Evolutionary conservation across 169 alveolate species (phyloP).

Genomic region (Plasmodium chabaudi): DNA sequence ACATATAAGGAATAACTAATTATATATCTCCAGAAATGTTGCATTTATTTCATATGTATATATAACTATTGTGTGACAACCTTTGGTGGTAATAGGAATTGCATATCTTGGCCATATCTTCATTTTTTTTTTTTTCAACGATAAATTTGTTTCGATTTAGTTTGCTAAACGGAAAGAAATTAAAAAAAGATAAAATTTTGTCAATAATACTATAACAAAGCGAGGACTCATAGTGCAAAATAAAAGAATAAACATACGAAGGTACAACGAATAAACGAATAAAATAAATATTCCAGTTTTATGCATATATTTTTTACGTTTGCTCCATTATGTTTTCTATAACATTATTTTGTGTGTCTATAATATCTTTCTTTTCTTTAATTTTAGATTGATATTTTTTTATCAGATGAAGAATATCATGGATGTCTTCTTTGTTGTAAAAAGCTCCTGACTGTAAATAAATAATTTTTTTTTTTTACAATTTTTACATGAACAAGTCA

Average conservation of each 20-base stretch:
- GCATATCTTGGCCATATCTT: slow-evolving; percentile 37
- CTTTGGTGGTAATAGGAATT: slow-evolving; percentile 37
- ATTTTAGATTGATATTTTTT: slow-evolving; percentile 31
- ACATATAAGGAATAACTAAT: no score
- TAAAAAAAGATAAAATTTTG: no score
- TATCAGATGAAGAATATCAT: slow-evolving; percentile 13
- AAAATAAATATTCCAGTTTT: no score
- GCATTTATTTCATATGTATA: background rate
- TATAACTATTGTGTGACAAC: background rate
- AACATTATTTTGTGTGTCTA: slow-evolving; percentile 24
- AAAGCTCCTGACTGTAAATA: slow-evolving; percentile 40
- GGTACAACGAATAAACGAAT: no score
- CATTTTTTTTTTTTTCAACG: slow-evolving; percentile 34
- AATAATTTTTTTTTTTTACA: background rate
- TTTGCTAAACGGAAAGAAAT: slow-evolving; percentile 3
- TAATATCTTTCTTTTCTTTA: slow-evolving; percentile 25
- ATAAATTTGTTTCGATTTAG: slow-evolving; percentile 12
- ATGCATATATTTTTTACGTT: slow-evolving; percentile 16
- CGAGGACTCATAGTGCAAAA: no score
- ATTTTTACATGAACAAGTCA: background rate
- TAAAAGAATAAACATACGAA: no score
- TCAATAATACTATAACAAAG: no score
- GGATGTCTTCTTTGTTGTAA: slow-evolving; percentile 61
- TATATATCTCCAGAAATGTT: background rate
- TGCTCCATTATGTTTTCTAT: slow-evolving; percentile 33